These are phyloP conservation scores for Petunia secreta DNA, from an alignment of 257 asterid genomes.

Conservation along the genomic window DNA sequence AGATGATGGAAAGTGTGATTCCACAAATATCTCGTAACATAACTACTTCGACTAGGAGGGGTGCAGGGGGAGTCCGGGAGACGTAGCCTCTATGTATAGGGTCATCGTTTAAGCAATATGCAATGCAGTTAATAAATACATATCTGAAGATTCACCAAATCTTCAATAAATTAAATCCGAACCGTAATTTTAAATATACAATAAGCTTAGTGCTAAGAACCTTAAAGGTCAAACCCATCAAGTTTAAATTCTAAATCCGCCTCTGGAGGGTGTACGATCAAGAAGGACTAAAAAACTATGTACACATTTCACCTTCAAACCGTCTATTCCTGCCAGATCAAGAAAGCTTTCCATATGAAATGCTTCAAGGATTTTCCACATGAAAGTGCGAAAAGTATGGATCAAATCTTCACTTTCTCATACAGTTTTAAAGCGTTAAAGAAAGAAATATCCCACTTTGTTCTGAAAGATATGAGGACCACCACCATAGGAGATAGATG, in stretches of 20 bases:
- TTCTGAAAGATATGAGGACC: constrained; percentile 9
- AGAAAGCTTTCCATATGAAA: constrained; percentile 7
- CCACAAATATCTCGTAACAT: neutral
- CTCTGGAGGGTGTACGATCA: neutral
- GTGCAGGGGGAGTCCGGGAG: too few relatives aligned
- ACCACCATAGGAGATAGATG: constrained; percentile 5
- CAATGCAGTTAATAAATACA: too few relatives aligned
- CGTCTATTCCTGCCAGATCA: neutral
- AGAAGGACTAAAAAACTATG: constrained; percentile 5
- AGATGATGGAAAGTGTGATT: constrained; percentile 7
- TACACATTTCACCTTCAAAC: constrained; percentile 1
- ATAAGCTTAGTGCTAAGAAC: too few relatives aligned
- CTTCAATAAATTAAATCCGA: too few relatives aligned
- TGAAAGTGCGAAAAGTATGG: constrained; percentile 22
- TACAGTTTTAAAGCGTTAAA: neutral
- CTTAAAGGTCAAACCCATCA: too few relatives aligned
- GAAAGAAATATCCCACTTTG: constrained; percentile 22
- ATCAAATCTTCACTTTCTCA: constrained; percentile 17
- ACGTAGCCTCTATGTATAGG: too few relatives aligned
- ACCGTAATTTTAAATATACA: too few relatives aligned
- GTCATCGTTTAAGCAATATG: too few relatives aligned
- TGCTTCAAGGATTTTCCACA: constrained; percentile 21
- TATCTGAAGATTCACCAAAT: too few relatives aligned
- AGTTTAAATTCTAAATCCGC: too few relatives aligned
- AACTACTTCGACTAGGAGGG: neutral